Base-by-base conservation (phyloP, 371 early-diverging fungal genomes). In the Encephalitozoon hellem region DNA sequence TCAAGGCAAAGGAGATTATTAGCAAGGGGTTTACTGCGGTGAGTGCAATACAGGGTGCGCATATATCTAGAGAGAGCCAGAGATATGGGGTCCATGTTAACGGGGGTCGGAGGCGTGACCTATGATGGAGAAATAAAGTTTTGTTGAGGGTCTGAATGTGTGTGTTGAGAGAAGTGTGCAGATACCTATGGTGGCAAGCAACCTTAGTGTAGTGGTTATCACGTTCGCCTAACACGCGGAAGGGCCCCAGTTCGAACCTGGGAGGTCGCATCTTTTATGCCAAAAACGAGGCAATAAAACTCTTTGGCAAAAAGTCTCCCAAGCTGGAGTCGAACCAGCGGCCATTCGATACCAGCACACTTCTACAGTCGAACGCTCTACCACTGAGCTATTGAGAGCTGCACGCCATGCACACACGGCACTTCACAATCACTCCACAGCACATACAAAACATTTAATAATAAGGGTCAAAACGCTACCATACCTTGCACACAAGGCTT, bases 171-270 rank as follows among this genome's bases (percentile, higher is more conserved):
- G 52, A 11, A 9, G 4, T n/a, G n/a, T n/a, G n/a, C n/a, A n/a
- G n/a, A n/a, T n/a, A n/a, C n/a, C n/a, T n/a, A n/a, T n/a, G n/a
- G n/a, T n/a, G 59, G 9, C n/a, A 52, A 67, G 89, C 86, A 94
- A 90, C 92, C 84, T 82, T 90, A 89, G 90, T 90, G 90, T 90
- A 89, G 90, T 89, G 90, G 90, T 90, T 90, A 90, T 90, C 91
- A 90, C 90, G 87, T 89, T 88, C 89, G 90, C 88, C 89, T 90
- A 89, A 90, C 91, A 90, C 90, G 89, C 90, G 89, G 87, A 87
- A 89, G 90, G 90, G 88, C 89, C 85, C 87, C 89, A 87, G 89
- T 89, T 89, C 89, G 86, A 89, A 78, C 85, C 89, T 86, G 87
- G 83, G 87, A 87, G 80, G 86, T 86, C 79, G 85, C 87, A 67